phyloP scores from a whole-genome alignment of 2,329 filamentous ascomycete species.

The Stylonectria norvegica region DNA sequence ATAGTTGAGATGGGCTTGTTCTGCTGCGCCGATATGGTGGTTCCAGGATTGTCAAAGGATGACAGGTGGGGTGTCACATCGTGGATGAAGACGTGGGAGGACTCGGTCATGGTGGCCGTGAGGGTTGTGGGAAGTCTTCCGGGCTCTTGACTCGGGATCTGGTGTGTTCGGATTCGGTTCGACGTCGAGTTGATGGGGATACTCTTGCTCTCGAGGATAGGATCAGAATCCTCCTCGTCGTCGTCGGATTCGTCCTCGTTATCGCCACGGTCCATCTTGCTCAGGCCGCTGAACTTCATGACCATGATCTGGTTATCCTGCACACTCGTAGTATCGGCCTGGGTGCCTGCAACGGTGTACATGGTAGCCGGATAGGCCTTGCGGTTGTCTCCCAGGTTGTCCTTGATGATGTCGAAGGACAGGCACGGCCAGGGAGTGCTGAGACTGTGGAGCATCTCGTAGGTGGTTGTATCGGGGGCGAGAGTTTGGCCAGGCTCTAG shows the following conservation, averaged over 20 bases:
- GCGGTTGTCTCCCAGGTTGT: slow-evolving; percentile 81
- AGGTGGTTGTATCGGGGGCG: slow-evolving; percentile 87
- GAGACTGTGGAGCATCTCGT: slow-evolving; percentile 94
- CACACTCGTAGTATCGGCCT: slow-evolving; percentile 71
- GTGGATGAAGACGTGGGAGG: slow-evolving; percentile 83
- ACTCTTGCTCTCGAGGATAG: slow-evolving; percentile 87
- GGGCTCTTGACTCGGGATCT: slow-evolving; percentile 68
- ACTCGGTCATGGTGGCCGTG: slow-evolving; percentile 90
- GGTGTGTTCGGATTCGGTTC: slow-evolving; percentile 87
- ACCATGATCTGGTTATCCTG: slow-evolving; percentile 93
- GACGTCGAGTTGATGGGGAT: slow-evolving; percentile 86
- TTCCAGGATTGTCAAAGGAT: slow-evolving; percentile 87
- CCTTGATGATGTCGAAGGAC: slow-evolving; percentile 88
- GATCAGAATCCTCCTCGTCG: slow-evolving; percentile 75
- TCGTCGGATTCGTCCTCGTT: slow-evolving; percentile 68
- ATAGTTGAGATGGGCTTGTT: slow-evolving; percentile 87
- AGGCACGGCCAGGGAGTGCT: slow-evolving; percentile 96
- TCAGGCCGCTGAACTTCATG: slow-evolving; percentile 91
- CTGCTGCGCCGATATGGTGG: slow-evolving; percentile 72
- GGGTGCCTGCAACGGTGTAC: slow-evolving; percentile 91
- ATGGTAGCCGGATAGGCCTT: slow-evolving; percentile 93
- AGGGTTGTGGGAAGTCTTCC: slow-evolving; percentile 74
- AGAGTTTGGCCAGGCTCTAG: slow-evolving; percentile 87
- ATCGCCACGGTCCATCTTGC: slow-evolving; percentile 73
- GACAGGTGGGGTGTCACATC: slow-evolving; percentile 86